Evolutionary conservation across 2,329 filamentous ascomycete genomes (phyloP), one percentile per base, ranked within the genome.

Genomic region (Ambrosiella cleistominuta): DNA sequence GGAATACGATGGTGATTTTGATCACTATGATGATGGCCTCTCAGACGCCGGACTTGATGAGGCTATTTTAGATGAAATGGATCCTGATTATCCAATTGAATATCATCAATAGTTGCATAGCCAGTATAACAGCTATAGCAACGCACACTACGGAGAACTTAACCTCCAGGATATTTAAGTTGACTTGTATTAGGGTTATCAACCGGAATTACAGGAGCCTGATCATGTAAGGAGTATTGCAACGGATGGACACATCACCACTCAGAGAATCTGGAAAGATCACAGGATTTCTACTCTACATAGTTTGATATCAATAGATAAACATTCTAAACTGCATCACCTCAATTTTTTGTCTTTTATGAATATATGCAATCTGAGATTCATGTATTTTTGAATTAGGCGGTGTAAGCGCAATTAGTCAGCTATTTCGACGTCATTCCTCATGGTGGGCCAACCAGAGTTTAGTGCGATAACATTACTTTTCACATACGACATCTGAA

Each of bases 1-100:
- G 55, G 55, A 49, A 42, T 57, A 56, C 42, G 54, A 56, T 27
- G 54, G 42, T 8, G 54, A 44, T 7, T 56, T 57, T 50, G 45
- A 40, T 15, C 27, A 40, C 12, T 44, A 50, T 35, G 35, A 42
- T 19, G 52, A 54, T 27, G 15, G 37, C 8, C 39, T 54, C 11
- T 54, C 52, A 17, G 52, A 54, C 42, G 52, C 37, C 4, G 38
- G 52, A 5, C 39, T 54, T 27, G 35, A 54, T 42, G 39, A 15
- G 15, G 52, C 17, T 8, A 54, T 54, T 9, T 19, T 54, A 2
- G 38, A 39, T 9, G 52, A 54, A 13, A 54, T 54, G 36, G 38
- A 54, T 42, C 7, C 15, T 13, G 52, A 12, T 17, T 40, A 27
- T 40, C 9, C 38, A 42, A n/a, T 12, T 15, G 52, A 27, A 13